Evolutionary conservation across 2,329 filamentous ascomycete species (phyloP), one percentile per base, ranked within the genome.

Genomic region (Colletotrichum sp.): DNA sequence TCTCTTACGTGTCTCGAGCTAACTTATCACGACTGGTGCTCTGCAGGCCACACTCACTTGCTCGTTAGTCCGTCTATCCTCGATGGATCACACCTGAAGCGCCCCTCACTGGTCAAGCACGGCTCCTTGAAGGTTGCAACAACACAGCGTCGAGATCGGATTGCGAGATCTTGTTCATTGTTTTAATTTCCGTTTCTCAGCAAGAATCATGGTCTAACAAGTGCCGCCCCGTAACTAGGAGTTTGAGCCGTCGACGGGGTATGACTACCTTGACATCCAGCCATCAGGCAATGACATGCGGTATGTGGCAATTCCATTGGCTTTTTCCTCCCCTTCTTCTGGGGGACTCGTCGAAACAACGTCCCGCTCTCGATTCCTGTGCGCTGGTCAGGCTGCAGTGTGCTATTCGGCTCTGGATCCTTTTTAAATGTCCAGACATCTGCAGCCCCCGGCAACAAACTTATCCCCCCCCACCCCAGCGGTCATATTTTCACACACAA

Each of bases 181-280:
- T 65, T 68, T 55, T 28, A 59, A 39, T 60, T 10, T 64, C 64
- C 30, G 26, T 59, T 64, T 75, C 12, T 68, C 26, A 34, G 32
- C 30, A 59, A 72, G 43, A 72, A 48, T 26, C 52, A 75, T 68
- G 71, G 76, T 78, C 80, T 83, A 79, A 83, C 80, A 61, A 66
- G 57, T 78, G n/a, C 72, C 71, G 71, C 67, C 77, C 77, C 77
- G 83, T 78, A 79, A 86, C 83, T 86, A 91, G 88, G 89, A 90
- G 81, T 91, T 90, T 84, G 87, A 90, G 83, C 86, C 88, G 83
- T 88, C 89, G 83, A 86, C 89, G 80, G 88, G 87, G 82, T 85
- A 91, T 82, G 89, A 90, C 79, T 91, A 90, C 81, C 86, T 90
- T 81, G 88, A 89, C 70, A 86, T 90, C 80, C 86, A 86, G 71